Conservation (phyloP, 2,329 filamentous ascomycete genomes). For the Claviceps fusiformis region DNA sequence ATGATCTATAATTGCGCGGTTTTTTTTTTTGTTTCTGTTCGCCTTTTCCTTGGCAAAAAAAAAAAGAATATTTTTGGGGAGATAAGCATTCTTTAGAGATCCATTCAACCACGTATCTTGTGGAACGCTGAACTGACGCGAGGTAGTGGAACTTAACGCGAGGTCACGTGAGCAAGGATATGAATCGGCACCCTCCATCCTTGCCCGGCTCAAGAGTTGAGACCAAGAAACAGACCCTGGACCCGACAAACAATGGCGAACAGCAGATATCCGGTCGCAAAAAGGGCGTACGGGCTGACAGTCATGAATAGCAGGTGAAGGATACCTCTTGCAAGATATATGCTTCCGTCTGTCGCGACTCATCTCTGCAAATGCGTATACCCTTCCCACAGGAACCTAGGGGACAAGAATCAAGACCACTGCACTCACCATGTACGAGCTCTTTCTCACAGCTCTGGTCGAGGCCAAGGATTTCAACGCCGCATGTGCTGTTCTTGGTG, state of each 20-base stretch:
- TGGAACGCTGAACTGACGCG: too few species aligned
- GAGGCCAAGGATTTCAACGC: conserved; percentile 33
- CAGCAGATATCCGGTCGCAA: neutral
- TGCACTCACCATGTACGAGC: conserved; percentile 36
- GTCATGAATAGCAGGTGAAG: too few species aligned
- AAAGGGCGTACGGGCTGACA: neutral
- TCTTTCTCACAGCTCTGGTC: conserved; percentile 43
- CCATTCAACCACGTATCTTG: too few species aligned
- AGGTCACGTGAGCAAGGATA: conserved; percentile 4
- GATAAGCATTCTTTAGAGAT: too few species aligned
- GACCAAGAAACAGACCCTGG: neutral
- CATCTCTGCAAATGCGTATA: neutral
- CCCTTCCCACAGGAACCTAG: neutral
- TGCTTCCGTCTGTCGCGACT: neutral
- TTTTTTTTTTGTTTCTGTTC: too few species aligned
- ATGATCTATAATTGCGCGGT: too few species aligned
- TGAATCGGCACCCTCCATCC: neutral
- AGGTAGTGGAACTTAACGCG: neutral
- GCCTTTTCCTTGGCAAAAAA: too few species aligned
- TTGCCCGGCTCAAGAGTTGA: neutral
- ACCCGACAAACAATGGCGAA: neutral
- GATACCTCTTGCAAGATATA: neutral
- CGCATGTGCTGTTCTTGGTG: conserved; percentile 39
- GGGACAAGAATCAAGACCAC: too few species aligned
- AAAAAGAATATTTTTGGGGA: too few species aligned